Conservation (phyloP, 2,329 filamentous ascomycete species). For the Trichophyton rubrum region DNA sequence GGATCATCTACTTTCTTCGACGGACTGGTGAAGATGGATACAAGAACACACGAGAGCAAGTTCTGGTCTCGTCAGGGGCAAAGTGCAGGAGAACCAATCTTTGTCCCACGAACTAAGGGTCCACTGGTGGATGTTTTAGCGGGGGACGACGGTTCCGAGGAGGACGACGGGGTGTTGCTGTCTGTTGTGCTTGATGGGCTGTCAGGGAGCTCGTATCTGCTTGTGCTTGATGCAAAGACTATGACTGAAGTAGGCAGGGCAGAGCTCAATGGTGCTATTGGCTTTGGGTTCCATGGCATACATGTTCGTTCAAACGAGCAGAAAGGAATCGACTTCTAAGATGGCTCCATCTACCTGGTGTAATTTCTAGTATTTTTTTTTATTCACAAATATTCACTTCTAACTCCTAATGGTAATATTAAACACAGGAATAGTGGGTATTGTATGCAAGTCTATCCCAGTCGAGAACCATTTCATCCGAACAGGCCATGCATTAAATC, state of each 20-base stretch:
- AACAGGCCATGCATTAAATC: neutral
- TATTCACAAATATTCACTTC: neutral
- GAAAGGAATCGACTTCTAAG: slow-evolving; percentile 7
- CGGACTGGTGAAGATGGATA: slow-evolving; percentile 42
- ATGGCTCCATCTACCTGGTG: neutral
- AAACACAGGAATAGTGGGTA: too few species aligned
- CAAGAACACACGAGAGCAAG: slow-evolving; percentile 27
- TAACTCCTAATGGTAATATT: neutral
- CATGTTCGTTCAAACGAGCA: slow-evolving; percentile 20
- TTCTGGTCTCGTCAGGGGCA: slow-evolving; percentile 39
- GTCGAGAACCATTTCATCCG: too few species aligned
- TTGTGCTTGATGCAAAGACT: slow-evolving; percentile 39
- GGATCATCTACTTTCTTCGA: slow-evolving; percentile 40
- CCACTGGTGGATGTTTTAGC: neutral
- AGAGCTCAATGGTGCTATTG: slow-evolving; percentile 36
- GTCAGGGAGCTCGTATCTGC: slow-evolving; percentile 39
- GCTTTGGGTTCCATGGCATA: slow-evolving; percentile 44
- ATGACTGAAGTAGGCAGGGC: slow-evolving; percentile 41
- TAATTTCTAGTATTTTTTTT: too few species aligned
- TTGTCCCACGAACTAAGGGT: slow-evolving; percentile 27
- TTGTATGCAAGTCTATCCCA: too few species aligned
- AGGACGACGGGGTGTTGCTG: slow-evolving; percentile 43
- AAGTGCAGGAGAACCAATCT: slow-evolving; percentile 44
- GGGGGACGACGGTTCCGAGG: slow-evolving; percentile 21
- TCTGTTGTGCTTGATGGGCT: slow-evolving; percentile 42